Evolutionary conservation across 1,284 basidiomycete species (phyloP).

Genomic region (Boletus albobrunnescens): DNA sequence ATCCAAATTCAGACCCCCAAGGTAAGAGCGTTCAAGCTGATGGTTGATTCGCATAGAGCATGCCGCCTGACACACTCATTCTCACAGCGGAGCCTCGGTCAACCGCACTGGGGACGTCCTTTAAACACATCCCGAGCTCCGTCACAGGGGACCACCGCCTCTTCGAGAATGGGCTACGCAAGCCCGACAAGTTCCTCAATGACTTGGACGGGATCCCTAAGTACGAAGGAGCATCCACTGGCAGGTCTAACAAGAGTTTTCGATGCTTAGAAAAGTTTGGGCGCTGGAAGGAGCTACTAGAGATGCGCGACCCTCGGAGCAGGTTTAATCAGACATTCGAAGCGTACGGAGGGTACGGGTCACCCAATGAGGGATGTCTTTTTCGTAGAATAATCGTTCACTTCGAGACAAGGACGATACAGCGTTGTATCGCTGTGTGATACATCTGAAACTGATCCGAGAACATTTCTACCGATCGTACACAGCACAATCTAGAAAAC

Average conservation of each 20-base stretch:
- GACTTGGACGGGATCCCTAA: conserved; percentile 4
- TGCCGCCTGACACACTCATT: neutral
- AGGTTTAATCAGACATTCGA: neutral
- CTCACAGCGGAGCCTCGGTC: neutral
- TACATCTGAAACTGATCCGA: conserved; percentile 2
- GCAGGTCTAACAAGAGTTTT: neutral
- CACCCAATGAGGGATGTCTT: neutral
- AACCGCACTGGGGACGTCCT: neutral
- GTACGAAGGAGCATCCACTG: conserved; percentile 1
- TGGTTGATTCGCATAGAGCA: neutral
- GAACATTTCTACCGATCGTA: conserved; percentile 10
- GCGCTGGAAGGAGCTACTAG: conserved; percentile 3
- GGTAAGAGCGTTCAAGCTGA: neutral
- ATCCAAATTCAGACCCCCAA: conserved; percentile 7
- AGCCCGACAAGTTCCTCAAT: neutral
- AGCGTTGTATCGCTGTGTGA: neutral
- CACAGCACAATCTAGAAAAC: conserved; percentile 10
- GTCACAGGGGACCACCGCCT: conserved; percentile 8
- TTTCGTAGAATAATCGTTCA: conserved; percentile 5
- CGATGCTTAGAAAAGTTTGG: conserved; percentile 1
- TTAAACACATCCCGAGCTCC: neutral
- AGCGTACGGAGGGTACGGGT: neutral
- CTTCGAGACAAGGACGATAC: neutral
- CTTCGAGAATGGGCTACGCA: conserved; percentile 2
- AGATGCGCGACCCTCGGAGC: neutral